Base-by-base conservation (phyloP, 2,329 filamentous ascomycete genomes). In the Sporothrix brasiliensis region DNA sequence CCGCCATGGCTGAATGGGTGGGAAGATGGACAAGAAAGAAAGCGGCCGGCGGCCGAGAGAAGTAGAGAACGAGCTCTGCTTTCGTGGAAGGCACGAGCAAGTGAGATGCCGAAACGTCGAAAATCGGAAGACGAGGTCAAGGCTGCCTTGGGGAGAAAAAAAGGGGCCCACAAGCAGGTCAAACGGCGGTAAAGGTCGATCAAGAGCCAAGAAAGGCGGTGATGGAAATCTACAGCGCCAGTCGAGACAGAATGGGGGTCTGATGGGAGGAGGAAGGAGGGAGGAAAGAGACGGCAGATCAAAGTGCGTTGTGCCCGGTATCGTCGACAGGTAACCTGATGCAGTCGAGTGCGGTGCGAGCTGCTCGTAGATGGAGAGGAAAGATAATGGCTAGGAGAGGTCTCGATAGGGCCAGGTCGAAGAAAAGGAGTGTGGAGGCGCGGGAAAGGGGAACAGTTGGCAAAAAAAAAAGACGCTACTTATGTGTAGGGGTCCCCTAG, bases 1-100 rank as follows among this genome's bases (percentile, higher is more conserved):
- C 92, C 84, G 93, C 92, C 94, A 97, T 97, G 82, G 79, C 34
- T 73, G 52, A 24, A n/a, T 49, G 21, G 58, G 19, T 24, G 14
- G 21, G 24, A 52, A 69, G 66, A 39, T 80, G 80, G 34, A 34
- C 34, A 67, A 68, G 80, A 80, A 70, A 68, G 34, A 81, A 80
- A 69, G 69, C 72, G 73, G 74, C 75, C 73, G 71, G 41, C 70
- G 73, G 70, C 72, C 72, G 70, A 60, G 54, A 50, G 14, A 49
- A 52, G 44, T 27, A 61, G 13, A 50, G 60, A 24, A 30, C 44
- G 9, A 47, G 69, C 54, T 49, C 66, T 67, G 44, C 56, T 61
- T 34, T 65, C 7, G 27, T 65, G 13, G 27, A n/a, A 50, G 69
- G 34, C 19, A 30, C 9, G 49, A 58, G 19, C 19, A 39, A 27